Base-by-base conservation (phyloP, 2,329 filamentous ascomycete genomes). In the Colletotrichum graminicola region DNA sequence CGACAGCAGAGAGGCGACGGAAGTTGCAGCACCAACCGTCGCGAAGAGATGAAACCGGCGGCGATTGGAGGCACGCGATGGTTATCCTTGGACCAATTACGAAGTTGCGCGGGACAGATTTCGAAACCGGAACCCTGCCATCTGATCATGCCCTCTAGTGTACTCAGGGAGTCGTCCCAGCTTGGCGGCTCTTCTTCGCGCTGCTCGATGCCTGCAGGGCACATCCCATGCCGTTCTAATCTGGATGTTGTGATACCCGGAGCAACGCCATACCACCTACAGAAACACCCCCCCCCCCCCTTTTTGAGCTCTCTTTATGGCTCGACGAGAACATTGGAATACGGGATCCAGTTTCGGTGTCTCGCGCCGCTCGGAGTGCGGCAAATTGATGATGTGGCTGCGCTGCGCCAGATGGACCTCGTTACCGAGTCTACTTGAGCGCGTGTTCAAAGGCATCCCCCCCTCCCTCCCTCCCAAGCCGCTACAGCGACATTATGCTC, bases 361-460 rank as follows among this genome's bases (percentile, higher is more conserved):
- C 60, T 72, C 54, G 51, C 51, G 54, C 60, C 55, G 36, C 49
- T 63, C 70, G 56, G 67, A n/a, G 57, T 36, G 55, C 67, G 61
- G 61, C 61, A 72, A 61, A 66, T 57, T 34, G 49, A 47, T 61
- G 55, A 71, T 71, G 61, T 71, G 66, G 70, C 66, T 62, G 10
- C 34, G 34, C 7, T 66, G 29, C 54, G 36, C 52, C 52, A 47
- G 57, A 62, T 23, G 59, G 59, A 54, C 36, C 34, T 8, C n/a
- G 57, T 36, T 57, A 45, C 60, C 39, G 47, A 70, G 34, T 66
- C 66, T 65, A 41, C 66, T 43, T 55, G 34, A 41, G 14, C 39
- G 67, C 62, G 34, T 41, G n/a, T n/a, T 23, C 45, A 39, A 7
- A 55, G 7, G 8, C 18, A 1, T 16, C 29, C n/a, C n/a, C n/a